Evolutionary conservation across 202 grass and related monocot species (phyloP).

Genomic region (Cymbopogon flexuosus): DNA sequence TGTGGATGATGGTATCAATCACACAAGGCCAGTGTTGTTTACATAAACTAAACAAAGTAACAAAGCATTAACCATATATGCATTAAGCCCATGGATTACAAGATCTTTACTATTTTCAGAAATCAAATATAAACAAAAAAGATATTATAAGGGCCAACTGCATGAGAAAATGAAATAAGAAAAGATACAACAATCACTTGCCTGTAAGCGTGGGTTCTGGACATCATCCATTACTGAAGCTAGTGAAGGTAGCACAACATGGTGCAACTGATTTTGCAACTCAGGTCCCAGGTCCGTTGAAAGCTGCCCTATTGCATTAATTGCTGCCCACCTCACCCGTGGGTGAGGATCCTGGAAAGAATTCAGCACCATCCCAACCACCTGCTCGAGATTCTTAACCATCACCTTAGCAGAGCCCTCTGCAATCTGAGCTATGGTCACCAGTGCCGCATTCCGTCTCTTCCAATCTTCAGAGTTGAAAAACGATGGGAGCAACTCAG

Average conservation of each 20-base stretch:
- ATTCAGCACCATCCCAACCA: constrained; percentile 66
- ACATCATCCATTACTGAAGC: constrained; percentile 73
- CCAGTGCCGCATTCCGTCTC: constrained; percentile 45
- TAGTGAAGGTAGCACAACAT: constrained; percentile 54
- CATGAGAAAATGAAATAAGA: constrained; percentile 24
- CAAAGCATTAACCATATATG: neutral
- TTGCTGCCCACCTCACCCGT: constrained; percentile 69
- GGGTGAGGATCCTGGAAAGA: constrained; percentile 69
- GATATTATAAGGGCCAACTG: neutral
- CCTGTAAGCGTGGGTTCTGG: constrained; percentile 78
- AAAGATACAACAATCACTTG: constrained; percentile 33
- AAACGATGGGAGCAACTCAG: constrained; percentile 57
- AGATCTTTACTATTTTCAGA: constrained; percentile 8
- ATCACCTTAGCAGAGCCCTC: constrained; percentile 78
- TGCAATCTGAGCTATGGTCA: constrained; percentile 64
- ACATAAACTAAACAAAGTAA: neutral
- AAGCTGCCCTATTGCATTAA: constrained; percentile 67
- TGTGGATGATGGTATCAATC: neutral
- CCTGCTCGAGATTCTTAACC: constrained; percentile 72
- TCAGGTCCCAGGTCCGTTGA: constrained; percentile 60
- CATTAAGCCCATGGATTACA: neutral
- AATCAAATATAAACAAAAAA: neutral
- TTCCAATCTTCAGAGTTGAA: constrained; percentile 58
- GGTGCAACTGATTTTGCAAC: constrained; percentile 55
- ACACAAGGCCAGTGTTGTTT: neutral